Conservation (phyloP, 768 basidiomycete genomes). For the Lactarius tabidus region DNA sequence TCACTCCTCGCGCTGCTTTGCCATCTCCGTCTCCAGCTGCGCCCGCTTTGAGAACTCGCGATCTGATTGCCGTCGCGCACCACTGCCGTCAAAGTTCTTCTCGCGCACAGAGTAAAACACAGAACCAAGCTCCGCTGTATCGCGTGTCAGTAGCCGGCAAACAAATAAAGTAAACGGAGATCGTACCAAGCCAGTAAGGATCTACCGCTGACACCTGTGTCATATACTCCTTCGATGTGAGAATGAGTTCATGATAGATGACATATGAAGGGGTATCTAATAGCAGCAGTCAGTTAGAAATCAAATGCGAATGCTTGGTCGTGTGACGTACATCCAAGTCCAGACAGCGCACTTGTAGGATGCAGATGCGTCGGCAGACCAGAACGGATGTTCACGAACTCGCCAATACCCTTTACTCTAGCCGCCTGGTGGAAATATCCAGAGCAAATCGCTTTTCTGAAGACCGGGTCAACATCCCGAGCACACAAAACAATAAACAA, state of each 20-base stretch:
- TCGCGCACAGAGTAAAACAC: slow-evolving; percentile 98
- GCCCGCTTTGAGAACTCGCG: slow-evolving; percentile 89
- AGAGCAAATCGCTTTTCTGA: slow-evolving; percentile 92
- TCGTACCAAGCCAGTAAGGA: slow-evolving; percentile 89
- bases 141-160: slow-evolving; percentile 16
- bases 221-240: slow-evolving; percentile 98
- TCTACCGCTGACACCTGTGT: slow-evolving; percentile 98
- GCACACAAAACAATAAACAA: not conserved
- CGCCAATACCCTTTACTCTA: slow-evolving; percentile 96
- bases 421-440: slow-evolving; percentile 99
- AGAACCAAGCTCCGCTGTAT: slow-evolving; percentile 83
- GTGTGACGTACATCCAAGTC: slow-evolving; percentile 75
- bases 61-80: slow-evolving; percentile 71
- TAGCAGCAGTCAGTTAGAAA: slow-evolving; percentile 9
- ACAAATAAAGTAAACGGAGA: not conserved
- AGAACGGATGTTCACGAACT: slow-evolving; percentile 96
- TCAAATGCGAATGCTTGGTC: not conserved
- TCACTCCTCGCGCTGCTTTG: slow-evolving; percentile 73
- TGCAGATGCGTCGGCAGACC: slow-evolving; percentile 94
- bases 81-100: slow-evolving; percentile 92
- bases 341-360: slow-evolving; percentile 94
- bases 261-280: slow-evolving; percentile 94
- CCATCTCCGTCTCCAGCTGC: slow-evolving; percentile 91
- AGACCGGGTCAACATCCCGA: not conserved
- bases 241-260: slow-evolving; percentile 92